These are phyloP conservation scores for Pichia sp. DNA, from an alignment of 1,139 yeast species.

Conservation along the genomic window DNA sequence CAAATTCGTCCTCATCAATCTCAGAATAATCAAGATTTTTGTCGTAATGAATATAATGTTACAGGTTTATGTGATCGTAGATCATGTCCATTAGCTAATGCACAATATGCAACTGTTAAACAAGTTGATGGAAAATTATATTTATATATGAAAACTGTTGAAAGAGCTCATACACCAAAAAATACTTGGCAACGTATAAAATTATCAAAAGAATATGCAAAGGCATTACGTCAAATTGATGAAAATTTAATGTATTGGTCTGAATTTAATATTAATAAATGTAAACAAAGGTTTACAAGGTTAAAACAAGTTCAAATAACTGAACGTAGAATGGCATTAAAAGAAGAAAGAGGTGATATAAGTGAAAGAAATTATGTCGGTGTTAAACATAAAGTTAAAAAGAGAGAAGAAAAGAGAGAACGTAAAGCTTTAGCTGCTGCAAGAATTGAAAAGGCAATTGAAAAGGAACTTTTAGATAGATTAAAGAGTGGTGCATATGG, in stretches of 20 bases:
- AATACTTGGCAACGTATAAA: constrained; percentile 92
- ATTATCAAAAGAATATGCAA: constrained; percentile 79
- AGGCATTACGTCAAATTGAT: constrained; percentile 84
- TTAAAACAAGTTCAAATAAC: constrained; percentile 93
- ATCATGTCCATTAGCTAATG: constrained; percentile 94
- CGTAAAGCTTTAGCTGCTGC: constrained; percentile 97
- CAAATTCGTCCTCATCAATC: constrained; percentile 40
- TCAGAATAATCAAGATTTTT: constrained; percentile 49
- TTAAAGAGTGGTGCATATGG: constrained; percentile 97
- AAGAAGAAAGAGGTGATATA: constrained; percentile 46
- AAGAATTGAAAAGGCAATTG: constrained; percentile 91
- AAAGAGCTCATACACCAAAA: constrained; percentile 91
- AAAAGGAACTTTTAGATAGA: constrained; percentile 88
- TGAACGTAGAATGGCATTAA: constrained; percentile 88
- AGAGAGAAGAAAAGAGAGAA: constrained; percentile 91
- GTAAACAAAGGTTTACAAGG: constrained; percentile 92
- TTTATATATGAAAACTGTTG: constrained; percentile 94
- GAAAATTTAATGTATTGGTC: constrained; percentile 89
- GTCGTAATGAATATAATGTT: constrained; percentile 55
- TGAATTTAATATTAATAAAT: constrained; percentile 81
- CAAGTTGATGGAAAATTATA: constrained; percentile 82
- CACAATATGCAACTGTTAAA: constrained; percentile 92
- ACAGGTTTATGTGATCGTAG: constrained; percentile 88
- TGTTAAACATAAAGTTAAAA: constrained; percentile 84
- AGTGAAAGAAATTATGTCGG: constrained; percentile 85